Evolutionary conservation across 116 monocot genomes (phyloP), one percentile per base, ranked within the genome.

Genomic region (Papilionanthe hybrid): DNA sequence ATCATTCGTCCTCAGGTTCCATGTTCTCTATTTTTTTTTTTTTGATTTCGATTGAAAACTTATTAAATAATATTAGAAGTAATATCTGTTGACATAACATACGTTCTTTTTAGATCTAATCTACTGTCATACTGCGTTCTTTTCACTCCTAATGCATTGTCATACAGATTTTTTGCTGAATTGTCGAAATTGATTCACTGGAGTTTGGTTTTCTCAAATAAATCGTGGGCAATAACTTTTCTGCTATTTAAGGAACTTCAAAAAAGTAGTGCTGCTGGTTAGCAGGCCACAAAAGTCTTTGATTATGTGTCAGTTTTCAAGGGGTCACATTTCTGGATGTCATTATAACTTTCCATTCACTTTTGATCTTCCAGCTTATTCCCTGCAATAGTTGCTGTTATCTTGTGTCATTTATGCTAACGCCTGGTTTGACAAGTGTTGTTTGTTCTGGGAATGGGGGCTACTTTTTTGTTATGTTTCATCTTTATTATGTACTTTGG

Each of bases 1-100:
- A 93, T 94, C n/a, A 76, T 94, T 85, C 94, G 98, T 44, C 98
- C 98, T 72, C 88, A 88, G 91, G 98, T 98, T 83, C 3, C 12
- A 23, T 55, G 5, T 42, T 79, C 49, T 32, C 7, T 20, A 71
- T 18, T 20, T 43, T 20, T 72, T 72, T n/a, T 42, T 43, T 5
- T 72, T 1, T 43, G 18, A 72, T 72, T 72, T 72, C 6, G 19
- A 67, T 8, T 8, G 28, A 67, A 27, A 27, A 7, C 28, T 67
- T 17, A 28, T 28, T 27, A 28, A 56, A 67, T 37, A 37, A 37
- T 37, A 37, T 37, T 37, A 37, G 37, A 37, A 37, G 37, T 37
- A 37, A 37, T 67, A 10, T 67, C 28, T 67, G 10, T n/a, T 67
- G 67, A 30, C 27, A 25, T 27, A 28, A 30, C 30, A 68, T 4